Base-by-base conservation (phyloP, 495 filamentous ascomycete genomes). In the Bryoglossum gracile region DNA sequence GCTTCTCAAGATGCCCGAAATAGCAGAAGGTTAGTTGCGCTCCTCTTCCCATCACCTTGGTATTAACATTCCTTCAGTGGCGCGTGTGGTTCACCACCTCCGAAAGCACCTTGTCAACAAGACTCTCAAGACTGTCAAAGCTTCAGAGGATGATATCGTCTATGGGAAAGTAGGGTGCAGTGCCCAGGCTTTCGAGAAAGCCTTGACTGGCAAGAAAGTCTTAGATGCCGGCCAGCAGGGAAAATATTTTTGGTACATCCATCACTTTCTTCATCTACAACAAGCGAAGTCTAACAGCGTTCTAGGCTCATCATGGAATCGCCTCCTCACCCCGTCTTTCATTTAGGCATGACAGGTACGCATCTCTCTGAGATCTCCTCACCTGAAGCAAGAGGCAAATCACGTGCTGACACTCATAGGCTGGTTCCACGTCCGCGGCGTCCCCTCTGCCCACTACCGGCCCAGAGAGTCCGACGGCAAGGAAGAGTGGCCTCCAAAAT, bases 101-200 rank as follows among this genome's bases (percentile, higher is more conserved):
- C 81, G 80, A 33, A 81, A 83, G 43, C 79, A 89, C 63, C 67
- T 94, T 21, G 85, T 92, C 18, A 87, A 87, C 21, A 91, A 86
- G 68, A 89, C 78, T 3, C 80, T 97, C 52, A 66, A 72, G 21
- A 75, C 72, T 24, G 84, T 89, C 11, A 69, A 78, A 21, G 80
- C 86, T 2, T 71, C 81, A 50, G 80, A 95, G 53, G 89, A 97
- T 65, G 65, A 68, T 52, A 87, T 82, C 55, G 75, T 98, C 3
- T 97, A 84, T 64, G 89, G 89, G 50, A 95, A 95, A 67, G 87
- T 78, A 8, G 88, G 88, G 21, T 92, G 86, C 1, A 85, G 74
- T 23, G 85, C 80, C 0, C 59, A 75, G 0, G 81, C 81, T 30
- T 86, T 98, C 58, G 70, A 84, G 45, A 72, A 76, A 30, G 81